Percentiles rank a stretch among this genome's conserved stretches.
phyloP scores from a whole-genome alignment of 106 monocot species.

The Dendrobium huoshanense region DNA sequence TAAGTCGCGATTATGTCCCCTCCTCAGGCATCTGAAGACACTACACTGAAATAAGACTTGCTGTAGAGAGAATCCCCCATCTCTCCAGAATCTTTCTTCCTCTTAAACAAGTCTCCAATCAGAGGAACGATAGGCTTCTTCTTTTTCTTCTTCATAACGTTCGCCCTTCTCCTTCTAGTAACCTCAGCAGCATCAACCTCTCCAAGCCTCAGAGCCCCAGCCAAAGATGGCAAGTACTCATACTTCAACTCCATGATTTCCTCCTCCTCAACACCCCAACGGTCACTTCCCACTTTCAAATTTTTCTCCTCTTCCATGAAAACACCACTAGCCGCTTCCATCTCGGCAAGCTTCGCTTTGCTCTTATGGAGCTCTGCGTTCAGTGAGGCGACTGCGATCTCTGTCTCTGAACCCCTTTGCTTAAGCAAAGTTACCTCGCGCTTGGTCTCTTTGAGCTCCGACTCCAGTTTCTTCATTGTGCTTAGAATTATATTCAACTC shows the following conservation, averaged over 20 bases:
- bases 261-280: slow-evolving; percentile 20
- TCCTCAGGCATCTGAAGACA: neutral
- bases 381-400: slow-evolving; percentile 62
- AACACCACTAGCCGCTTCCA: slow-evolving; percentile 17
- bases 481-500: slow-evolving; percentile 12
- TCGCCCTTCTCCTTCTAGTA: slow-evolving; percentile 22
- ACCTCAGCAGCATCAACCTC: slow-evolving; percentile 21
- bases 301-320: neutral
- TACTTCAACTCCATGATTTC: neutral
- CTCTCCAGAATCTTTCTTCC: slow-evolving; percentile 32
- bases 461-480: slow-evolving; percentile 50
- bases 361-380: slow-evolving; percentile 49
- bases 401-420: slow-evolving; percentile 54
- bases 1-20: too few species aligned
- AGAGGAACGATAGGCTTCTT: slow-evolving; percentile 86
- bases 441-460: slow-evolving; percentile 57
- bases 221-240: slow-evolving; percentile 48
- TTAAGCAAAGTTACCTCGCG: slow-evolving; percentile 54
- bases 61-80: slow-evolving; percentile 13
- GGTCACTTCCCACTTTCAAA: slow-evolving; percentile 9
- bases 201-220: slow-evolving; percentile 39
- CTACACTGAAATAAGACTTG: slow-evolving; percentile 12
- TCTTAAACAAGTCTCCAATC: slow-evolving; percentile 57
- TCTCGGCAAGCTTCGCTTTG: slow-evolving; percentile 31
- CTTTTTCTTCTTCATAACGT: slow-evolving; percentile 39